Base-by-base conservation (phyloP, 2,329 filamentous ascomycete genomes). In the Chaetomium sp. region DNA sequence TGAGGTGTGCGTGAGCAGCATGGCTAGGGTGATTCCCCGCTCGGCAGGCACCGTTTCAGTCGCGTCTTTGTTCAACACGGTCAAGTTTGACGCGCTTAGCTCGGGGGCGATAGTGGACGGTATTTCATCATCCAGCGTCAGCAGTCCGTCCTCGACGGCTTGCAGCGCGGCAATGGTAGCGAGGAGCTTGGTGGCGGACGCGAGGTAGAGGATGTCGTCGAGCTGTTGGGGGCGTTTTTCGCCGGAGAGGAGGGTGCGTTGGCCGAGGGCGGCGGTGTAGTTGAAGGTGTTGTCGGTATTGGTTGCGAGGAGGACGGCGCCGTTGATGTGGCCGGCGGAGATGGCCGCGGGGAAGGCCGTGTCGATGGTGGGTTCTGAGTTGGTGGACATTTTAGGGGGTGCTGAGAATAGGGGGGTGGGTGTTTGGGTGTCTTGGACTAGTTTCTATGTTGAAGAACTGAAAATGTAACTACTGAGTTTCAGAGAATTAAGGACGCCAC, bases 1-100 rank as follows among this genome's bases (percentile, higher is more conserved):
- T 3, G 71, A 68, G 0, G 76, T 75, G 63, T 82, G 79, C 0
- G 74, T 74, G 2, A 82, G 69, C 0, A 82, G 69, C 37, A 68
- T 67, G 6, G 70, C 71, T 33, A 60, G 70, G 0, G 78, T 82
- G 48, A 83, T 75, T 5, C 71, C 69, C 0, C 65, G 61, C 1
- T 49, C 45, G 0, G 62, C 59, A 0, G 71, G 67, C 7, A 67
- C 66, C 14, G 69, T 74, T 1, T 74, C 66, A 0, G 73, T 71
- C 9, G 71, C 66, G 56, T 77, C 79, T 0, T 68, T 73, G 0
- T 69, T 73, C 3, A 84, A 60, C 32, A 84, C 70, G 8, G 75
- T 67, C 55, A 79, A 74, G 1, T 65, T 65, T 27, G 19, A 27
- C 19, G 19, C 19, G 0, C 70, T 71, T 0, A 84, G 69, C 36